These are phyloP conservation scores for Sisymbrium irio DNA, from an alignment of 345 rosid species.

Conservation along the genomic window DNA sequence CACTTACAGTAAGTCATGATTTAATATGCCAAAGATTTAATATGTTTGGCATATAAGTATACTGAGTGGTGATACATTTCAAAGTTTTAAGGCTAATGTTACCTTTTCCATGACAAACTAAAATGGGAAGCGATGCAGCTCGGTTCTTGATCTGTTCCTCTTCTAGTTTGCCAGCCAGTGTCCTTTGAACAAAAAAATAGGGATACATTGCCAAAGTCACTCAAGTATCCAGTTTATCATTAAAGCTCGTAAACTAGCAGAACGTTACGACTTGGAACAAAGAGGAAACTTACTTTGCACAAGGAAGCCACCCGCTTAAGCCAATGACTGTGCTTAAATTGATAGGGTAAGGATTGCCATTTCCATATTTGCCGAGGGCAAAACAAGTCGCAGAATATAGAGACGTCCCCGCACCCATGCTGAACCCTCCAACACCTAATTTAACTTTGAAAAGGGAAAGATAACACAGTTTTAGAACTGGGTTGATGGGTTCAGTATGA, in stretches of 20 bases:
- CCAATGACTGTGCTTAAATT: conserved; percentile 78
- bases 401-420: conserved; percentile 97
- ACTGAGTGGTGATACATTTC: background rate
- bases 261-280: background rate
- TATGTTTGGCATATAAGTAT: background rate
- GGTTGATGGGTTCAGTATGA: background rate
- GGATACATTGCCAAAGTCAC: background rate
- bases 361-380: conserved; percentile 61
- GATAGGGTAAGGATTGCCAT: conserved; percentile 69
- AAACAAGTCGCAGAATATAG: conserved; percentile 84
- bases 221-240: background rate
- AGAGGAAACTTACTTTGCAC: conserved; percentile 62
- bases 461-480: conserved; percentile 19
- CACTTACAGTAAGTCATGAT: background rate
- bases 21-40: background rate
- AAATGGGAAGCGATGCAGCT: conserved; percentile 74
- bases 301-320: conserved; percentile 99
- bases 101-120: conserved; percentile 91
- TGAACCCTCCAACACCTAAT: conserved; percentile 96
- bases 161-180: conserved; percentile 53
- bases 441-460: conserved; percentile 55
- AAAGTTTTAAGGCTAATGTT: background rate
- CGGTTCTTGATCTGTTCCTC: conserved; percentile 54
- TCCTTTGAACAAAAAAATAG: conserved; percentile 42
- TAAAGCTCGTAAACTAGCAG: background rate